Conservation (phyloP, 768 basidiomycete genomes). For the Tricholoma terreum region DNA sequence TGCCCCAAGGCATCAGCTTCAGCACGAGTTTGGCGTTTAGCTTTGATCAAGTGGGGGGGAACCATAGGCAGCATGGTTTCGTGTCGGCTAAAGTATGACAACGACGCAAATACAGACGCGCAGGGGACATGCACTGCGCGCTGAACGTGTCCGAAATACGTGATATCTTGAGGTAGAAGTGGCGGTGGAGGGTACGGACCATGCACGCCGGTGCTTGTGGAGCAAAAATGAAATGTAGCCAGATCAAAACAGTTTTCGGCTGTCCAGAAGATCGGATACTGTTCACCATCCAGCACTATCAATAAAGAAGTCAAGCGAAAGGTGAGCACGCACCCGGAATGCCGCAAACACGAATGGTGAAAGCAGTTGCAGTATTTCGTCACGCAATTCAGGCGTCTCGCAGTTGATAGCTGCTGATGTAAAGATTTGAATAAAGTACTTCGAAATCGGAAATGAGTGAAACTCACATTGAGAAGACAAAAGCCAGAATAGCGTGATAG, state of each 20-base stretch:
- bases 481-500: conserved; percentile 47
- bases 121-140: conserved; percentile 37
- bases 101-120: conserved; percentile 43
- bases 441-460: not conserved
- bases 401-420: conserved; percentile 27
- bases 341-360: conserved; percentile 48
- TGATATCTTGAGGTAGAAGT: conserved; percentile 26
- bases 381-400: conserved; percentile 32
- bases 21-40: conserved; percentile 27
- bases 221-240: conserved; percentile 8
- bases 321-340: conserved; percentile 40
- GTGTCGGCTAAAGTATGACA: conserved; percentile 44
- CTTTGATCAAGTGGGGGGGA: conserved; percentile 35
- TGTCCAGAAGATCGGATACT: conserved; percentile 42
- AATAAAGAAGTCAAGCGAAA: conserved; percentile 11
- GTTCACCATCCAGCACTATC: conserved; percentile 17
- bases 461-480: conserved; percentile 37
- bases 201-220: conserved; percentile 19
- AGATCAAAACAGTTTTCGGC: conserved; percentile 32
- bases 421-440: conserved; percentile 3
- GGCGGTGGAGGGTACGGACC: conserved; percentile 28
- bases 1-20: conserved; percentile 28
- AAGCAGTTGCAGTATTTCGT: conserved; percentile 34
- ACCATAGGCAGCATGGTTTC: conserved; percentile 33
- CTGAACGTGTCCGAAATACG: conserved; percentile 41